Base-by-base conservation (phyloP, 352 stramenopile species). In the Globisporangium emineosum region DNA sequence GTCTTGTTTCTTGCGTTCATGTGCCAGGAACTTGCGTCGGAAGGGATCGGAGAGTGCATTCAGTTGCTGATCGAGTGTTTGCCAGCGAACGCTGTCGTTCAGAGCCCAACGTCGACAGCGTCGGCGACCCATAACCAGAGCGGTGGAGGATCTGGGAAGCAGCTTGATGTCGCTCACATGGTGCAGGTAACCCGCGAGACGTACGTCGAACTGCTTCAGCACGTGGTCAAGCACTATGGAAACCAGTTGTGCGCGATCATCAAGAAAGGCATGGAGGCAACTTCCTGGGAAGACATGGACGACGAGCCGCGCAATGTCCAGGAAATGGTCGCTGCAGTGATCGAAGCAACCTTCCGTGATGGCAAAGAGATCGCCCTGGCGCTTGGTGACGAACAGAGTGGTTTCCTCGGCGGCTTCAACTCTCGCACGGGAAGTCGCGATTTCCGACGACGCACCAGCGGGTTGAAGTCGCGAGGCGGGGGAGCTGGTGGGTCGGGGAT, bases 21-120 rank as follows among this genome's bases (percentile, higher is more conserved):
- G 49, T 91, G 78, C 51, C 78, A 79, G 45, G 78, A 91, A 29
- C 62, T 95, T 15, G 77, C 83, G 2, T 56, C 73, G 8, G 79
- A 84, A 43, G 84, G 83, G 1, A 91, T 95, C 33, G 73, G 70
- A 8, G 79, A 90, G 32, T 93, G 86, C 52, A 70, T 92, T 0
- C 82, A 89, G 57, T 68, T 75, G 8, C 68, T 95, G 27, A 84
- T 90, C 64, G 84, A 90, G 55, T 90, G 83, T 33, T 70, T 95
- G 8, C 81, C 84, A 37, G 70, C 71, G 9, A 75, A 67, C 63
- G 27, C 25, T 33, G 42, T 64, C n/a, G 60, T 60, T 8, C 56
- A 32, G 29, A 64, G 35, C 47, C 52, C 47, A 32, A 45, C 33
- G 3, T 37, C 12, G 10, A 8, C 42, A 25, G 19, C 50, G 33